phyloP scores from a whole-genome alignment of 1,284 basidiomycete genomes.

The Leccinum variabile region DNA sequence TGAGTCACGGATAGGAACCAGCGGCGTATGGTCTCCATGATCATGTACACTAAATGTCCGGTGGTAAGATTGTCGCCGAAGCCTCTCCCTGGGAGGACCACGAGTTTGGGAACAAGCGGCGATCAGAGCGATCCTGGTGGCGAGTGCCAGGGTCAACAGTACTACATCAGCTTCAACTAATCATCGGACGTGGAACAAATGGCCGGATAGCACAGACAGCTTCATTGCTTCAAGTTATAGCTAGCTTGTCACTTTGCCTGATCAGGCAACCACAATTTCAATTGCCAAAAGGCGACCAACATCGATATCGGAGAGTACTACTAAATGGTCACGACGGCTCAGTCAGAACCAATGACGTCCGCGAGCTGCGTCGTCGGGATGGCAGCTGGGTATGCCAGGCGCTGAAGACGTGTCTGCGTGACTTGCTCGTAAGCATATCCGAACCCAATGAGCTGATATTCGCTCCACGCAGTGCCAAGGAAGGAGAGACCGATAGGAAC shows the following conservation, averaged over 20 bases:
- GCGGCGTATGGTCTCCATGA: background rate
- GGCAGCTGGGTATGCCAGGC: slow-evolving; percentile 54
- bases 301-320: background rate
- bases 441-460: slow-evolving; percentile 56
- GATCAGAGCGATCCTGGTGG: background rate
- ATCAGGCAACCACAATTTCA: background rate
- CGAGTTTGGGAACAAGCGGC: background rate
- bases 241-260: background rate
- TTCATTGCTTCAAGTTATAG: too few relatives aligned
- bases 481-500: slow-evolving; percentile 66
- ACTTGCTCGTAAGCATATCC: slow-evolving; percentile 69
- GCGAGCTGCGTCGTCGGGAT: slow-evolving; percentile 61
- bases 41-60: background rate
- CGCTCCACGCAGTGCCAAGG: slow-evolving; percentile 62
- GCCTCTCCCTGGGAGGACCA: background rate
- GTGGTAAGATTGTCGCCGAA: background rate
- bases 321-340: background rate
- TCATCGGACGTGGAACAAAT: background rate
- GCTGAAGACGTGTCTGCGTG: slow-evolving; percentile 52
- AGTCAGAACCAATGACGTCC: slow-evolving; percentile 40
- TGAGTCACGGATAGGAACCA: background rate
- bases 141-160: background rate
- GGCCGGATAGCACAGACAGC: background rate
- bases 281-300: background rate
- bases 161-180: background rate